Conservation (phyloP, 805 yeast genomes). For the Lachancea cidri region DNA sequence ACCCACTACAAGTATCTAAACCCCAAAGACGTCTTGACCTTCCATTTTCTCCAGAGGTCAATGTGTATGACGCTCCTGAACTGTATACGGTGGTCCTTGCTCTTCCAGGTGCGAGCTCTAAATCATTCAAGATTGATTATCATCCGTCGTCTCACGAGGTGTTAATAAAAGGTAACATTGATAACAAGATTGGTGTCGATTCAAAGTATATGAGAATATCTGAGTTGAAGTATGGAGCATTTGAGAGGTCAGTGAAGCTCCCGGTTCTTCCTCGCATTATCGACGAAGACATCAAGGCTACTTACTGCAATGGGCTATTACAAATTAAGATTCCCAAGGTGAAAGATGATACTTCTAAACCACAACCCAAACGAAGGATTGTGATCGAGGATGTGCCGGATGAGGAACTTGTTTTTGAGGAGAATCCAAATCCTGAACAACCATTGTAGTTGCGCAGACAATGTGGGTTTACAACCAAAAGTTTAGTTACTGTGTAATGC, state of each 20-base stretch:
- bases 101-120: constrained; percentile 54
- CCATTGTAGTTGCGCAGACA: constrained; percentile 41
- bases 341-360: constrained; percentile 27
- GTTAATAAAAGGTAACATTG: constrained; percentile 46
- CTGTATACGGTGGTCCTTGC: constrained; percentile 46
- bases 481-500: too few relatives aligned
- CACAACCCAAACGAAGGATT: constrained; percentile 41
- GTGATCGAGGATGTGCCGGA: constrained; percentile 46
- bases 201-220: constrained; percentile 40
- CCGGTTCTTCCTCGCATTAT: constrained; percentile 48
- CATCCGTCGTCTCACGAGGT: constrained; percentile 54
- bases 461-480: too few relatives aligned
- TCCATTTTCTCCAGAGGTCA: constrained; percentile 56
- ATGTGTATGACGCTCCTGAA: constrained; percentile 47
- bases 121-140: constrained; percentile 49
- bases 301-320: constrained; percentile 48
- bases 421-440: constrained; percentile 46
- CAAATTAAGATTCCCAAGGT: constrained; percentile 49
- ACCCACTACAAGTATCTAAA: constrained; percentile 42
- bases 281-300: constrained; percentile 51
- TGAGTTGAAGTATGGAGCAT: constrained; percentile 52
- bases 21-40: constrained; percentile 38
- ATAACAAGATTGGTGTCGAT: constrained; percentile 36
- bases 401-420: constrained; percentile 41
- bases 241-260: constrained; percentile 52